Conservation (phyloP, 805 yeast genomes). For the Grigorovia transvaalensis region DNA sequence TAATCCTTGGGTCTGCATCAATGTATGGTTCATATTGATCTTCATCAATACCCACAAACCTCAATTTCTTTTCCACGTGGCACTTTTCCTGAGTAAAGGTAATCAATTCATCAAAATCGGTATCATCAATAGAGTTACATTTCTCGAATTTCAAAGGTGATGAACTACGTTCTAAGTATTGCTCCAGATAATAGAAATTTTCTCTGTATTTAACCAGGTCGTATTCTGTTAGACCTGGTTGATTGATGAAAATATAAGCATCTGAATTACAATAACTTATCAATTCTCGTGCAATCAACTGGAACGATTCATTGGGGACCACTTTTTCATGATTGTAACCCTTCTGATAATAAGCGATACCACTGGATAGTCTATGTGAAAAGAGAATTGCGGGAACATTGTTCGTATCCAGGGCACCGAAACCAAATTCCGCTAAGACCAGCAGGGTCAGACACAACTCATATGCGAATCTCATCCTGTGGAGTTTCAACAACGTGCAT, state of each 20-base stretch:
- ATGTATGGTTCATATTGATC: conserved; percentile 46
- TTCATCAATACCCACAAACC: conserved; percentile 27
- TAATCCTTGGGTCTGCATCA: conserved; percentile 53
- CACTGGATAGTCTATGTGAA: conserved; percentile 18
- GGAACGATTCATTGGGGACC: conserved; percentile 22
- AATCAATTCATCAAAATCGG: conserved; percentile 14
- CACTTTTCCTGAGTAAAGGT: conserved; percentile 16
- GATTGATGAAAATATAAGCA: conserved; percentile 45
- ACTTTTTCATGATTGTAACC: conserved; percentile 8
- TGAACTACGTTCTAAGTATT: conserved; percentile 46
- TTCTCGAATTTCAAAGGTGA: conserved; percentile 52
- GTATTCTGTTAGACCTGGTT: conserved; percentile 40
- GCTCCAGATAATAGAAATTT: conserved; percentile 40
- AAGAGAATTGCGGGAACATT: conserved; percentile 13
- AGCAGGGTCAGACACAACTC: not conserved
- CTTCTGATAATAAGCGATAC: conserved; percentile 13
- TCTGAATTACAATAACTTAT: conserved; percentile 40
- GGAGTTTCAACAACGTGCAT: too few species aligned
- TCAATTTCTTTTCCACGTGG: conserved; percentile 13
- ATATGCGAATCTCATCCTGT: not conserved
- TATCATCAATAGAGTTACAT: conserved; percentile 21
- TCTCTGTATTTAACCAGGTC: conserved; percentile 36
- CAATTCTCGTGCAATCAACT: conserved; percentile 24
- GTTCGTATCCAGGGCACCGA: not conserved
- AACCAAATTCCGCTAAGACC: not conserved